phyloP scores from a whole-genome alignment of 805 yeast genomes.

The Ogataea sp. region DNA sequence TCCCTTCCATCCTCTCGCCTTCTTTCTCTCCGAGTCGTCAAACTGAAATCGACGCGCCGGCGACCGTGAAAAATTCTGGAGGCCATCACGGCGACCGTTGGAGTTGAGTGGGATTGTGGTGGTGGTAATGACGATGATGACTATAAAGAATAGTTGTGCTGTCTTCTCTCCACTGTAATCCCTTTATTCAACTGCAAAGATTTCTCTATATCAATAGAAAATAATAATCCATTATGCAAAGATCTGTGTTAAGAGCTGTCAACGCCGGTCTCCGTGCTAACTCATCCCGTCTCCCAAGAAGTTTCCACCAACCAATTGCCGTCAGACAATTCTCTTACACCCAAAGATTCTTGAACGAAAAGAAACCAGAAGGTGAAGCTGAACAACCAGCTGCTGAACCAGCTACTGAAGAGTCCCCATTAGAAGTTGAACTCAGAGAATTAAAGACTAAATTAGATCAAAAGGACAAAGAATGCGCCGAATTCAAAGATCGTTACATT shows the following conservation, averaged over 20 bases:
- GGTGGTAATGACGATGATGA: too few relatives aligned
- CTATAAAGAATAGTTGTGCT: too few relatives aligned
- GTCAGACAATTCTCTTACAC: conserved; percentile 17
- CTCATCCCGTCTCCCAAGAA: neutral
- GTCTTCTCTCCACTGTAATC: too few relatives aligned
- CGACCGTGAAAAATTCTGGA: too few relatives aligned
- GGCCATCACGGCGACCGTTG: too few relatives aligned
- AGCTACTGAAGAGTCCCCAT: conserved; percentile 14
- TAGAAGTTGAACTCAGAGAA: conserved; percentile 26
- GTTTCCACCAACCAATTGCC: neutral
- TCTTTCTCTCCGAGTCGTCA: too few relatives aligned
- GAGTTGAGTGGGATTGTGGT: too few relatives aligned
- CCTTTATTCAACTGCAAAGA: too few relatives aligned
- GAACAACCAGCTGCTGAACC: conserved; percentile 6
- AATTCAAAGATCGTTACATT: conserved; percentile 73
- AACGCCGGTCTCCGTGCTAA: conserved; percentile 9
- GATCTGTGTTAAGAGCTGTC: conserved; percentile 13
- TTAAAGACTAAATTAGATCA: conserved; percentile 45
- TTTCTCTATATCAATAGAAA: too few relatives aligned
- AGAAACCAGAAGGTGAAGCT: conserved; percentile 10
- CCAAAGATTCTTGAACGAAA: conserved; percentile 21
- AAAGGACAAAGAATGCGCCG: conserved; percentile 69
- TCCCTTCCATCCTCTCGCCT: too few relatives aligned
- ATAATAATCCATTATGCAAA: conserved; percentile 16
- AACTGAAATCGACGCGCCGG: too few relatives aligned